Percentiles rank a stretch among this genome's conserved stretches.
These are phyloP conservation scores for Karstenula rhodostoma DNA, from an alignment of 2,329 filamentous ascomycete genomes.

Conservation along the genomic window DNA sequence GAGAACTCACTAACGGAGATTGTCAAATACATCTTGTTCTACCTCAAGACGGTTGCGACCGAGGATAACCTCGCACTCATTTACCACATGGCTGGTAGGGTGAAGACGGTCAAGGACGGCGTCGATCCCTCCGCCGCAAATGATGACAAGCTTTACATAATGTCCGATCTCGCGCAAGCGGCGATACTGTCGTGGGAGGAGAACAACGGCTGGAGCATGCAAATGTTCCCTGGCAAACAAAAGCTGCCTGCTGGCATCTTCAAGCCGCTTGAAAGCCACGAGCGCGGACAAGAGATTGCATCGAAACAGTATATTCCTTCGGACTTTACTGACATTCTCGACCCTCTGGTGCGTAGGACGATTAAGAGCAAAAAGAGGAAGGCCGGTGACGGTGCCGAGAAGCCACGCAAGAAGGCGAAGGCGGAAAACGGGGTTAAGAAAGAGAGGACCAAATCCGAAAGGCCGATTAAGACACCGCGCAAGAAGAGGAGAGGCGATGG, in stretches of 20 bases:
- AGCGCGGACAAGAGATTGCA: constrained; percentile 82
- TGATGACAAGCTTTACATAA: constrained; percentile 80
- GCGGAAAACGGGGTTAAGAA: constrained; percentile 41
- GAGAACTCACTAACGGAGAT: constrained; percentile 79
- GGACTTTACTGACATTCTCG: constrained; percentile 75
- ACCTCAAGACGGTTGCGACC: constrained; percentile 80
- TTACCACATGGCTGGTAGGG: constrained; percentile 88
- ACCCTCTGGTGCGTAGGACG: constrained; percentile 74
- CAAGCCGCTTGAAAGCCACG: constrained; percentile 75
- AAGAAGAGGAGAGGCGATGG: constrained; percentile 42
- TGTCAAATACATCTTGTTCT: constrained; percentile 88
- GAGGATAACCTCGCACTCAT: constrained; percentile 89
- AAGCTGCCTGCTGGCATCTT: constrained; percentile 83
- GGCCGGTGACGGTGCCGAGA: constrained; percentile 37
- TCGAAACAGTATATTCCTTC: constrained; percentile 85
- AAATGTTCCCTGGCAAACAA: constrained; percentile 82
- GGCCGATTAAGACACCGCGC: constrained; percentile 49
- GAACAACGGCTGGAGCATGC: constrained; percentile 82
- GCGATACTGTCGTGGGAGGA: constrained; percentile 88
- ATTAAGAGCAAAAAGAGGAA: constrained; percentile 68
- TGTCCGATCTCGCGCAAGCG: constrained; percentile 86
- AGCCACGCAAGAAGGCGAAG: constrained; percentile 47
- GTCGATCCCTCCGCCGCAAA: constrained; percentile 63
- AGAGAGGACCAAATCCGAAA: constrained; percentile 38
- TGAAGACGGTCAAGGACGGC: constrained; percentile 88